A percentile compares a stretch with the other conserved stretches of the same genome.
Conservation (phyloP, 805 yeast species). For the Candida nitratophila region DNA sequence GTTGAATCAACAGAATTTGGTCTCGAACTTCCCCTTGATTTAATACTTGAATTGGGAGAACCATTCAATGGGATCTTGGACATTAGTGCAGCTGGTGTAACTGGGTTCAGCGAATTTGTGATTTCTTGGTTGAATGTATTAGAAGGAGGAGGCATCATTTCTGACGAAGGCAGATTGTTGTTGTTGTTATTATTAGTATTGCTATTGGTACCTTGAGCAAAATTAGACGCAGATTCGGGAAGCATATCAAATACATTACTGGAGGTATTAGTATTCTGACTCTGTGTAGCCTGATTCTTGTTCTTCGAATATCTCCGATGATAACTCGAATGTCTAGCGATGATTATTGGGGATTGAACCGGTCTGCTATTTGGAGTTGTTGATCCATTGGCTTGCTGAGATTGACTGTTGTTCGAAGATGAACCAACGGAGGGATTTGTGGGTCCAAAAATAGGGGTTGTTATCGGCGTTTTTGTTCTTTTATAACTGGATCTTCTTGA, state of each 20-base stretch:
- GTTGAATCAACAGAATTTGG: constrained; percentile 4
- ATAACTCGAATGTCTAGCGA: constrained; percentile 19
- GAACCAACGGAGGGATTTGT: constrained; percentile 9
- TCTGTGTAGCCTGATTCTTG: not conserved
- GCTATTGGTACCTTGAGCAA: constrained; percentile 3
- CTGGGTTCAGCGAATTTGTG: constrained; percentile 11
- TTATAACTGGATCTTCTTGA: constrained; percentile 16
- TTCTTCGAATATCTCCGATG: not conserved
- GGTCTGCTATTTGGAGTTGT: constrained; percentile 1
- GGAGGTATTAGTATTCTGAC: constrained; percentile 9
- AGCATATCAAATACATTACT: constrained; percentile 20
- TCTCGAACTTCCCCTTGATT: not conserved
- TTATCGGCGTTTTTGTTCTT: constrained; percentile 32
- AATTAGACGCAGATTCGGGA: constrained; percentile 24
- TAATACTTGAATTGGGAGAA: constrained; percentile 4
- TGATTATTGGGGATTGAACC: constrained; percentile 32
- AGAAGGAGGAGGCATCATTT: not conserved
- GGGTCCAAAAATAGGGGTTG: constrained; percentile 34
- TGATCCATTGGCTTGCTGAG: no score
- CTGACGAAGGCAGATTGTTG: constrained; percentile 2
- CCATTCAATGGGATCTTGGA: constrained; percentile 5
- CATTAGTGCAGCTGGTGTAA: constrained; percentile 27
- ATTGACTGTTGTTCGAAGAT: not conserved
- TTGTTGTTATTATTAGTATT: not conserved
- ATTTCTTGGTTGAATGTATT: not conserved